A percentile compares a stretch with the other conserved stretches of the same genome.
Conservation (phyloP, 176 grass and related monocot genomes). For the Oropetium thomaeum region DNA sequence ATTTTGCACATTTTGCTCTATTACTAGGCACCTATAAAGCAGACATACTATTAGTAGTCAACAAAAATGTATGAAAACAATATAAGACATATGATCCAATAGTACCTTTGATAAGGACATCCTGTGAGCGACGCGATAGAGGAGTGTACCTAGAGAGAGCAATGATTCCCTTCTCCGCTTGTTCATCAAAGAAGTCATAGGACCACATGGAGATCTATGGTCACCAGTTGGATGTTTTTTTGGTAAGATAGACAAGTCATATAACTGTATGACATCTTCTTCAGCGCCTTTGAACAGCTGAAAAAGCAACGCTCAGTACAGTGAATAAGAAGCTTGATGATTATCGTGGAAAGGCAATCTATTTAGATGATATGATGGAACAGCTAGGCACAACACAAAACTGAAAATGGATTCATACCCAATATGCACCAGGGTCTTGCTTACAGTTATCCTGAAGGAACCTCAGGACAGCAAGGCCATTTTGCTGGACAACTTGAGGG, state of each 20-base stretch:
- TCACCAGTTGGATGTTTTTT: slow-evolving; percentile 61
- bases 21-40: slow-evolving; percentile 75
- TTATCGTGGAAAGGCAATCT: slow-evolving; percentile 2
- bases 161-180: slow-evolving; percentile 90
- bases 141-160: slow-evolving; percentile 86
- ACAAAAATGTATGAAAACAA: slow-evolving; percentile 6
- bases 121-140: slow-evolving; percentile 97
- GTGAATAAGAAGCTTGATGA: slow-evolving; percentile 24
- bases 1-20: slow-evolving; percentile 83
- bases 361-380: not conserved
- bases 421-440: slow-evolving; percentile 97
- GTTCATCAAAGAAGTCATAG: slow-evolving; percentile 76
- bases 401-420: slow-evolving; percentile 49
- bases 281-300: slow-evolving; percentile 96
- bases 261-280: slow-evolving; percentile 93
- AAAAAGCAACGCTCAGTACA: slow-evolving; percentile 35
- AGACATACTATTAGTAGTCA: slow-evolving; percentile 19
- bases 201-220: slow-evolving; percentile 58
- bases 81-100: not conserved
- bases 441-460: slow-evolving; percentile 98
- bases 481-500: slow-evolving; percentile 96
- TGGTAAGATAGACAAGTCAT: slow-evolving; percentile 86
- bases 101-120: slow-evolving; percentile 91
- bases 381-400: slow-evolving; percentile 2
- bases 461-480: slow-evolving; percentile 86